Evolutionary conservation across 192 early-diverging fungal species (phyloP).

Genomic region (Umbelopsis vinacea): DNA sequence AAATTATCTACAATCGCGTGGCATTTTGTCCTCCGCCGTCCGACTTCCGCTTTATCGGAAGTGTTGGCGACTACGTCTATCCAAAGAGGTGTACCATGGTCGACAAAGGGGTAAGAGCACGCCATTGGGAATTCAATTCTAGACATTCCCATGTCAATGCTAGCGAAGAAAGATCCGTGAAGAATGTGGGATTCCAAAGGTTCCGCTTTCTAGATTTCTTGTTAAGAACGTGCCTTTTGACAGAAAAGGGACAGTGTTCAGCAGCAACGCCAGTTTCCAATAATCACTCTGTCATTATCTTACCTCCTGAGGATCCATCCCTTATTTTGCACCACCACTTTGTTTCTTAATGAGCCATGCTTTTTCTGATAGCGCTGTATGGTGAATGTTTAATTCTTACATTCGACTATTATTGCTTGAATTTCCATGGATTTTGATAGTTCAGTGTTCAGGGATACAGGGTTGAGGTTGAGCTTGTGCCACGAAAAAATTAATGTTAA

Average conservation of each 20-base stretch:
- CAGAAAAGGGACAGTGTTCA: constrained; percentile 25
- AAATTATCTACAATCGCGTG: background rate
- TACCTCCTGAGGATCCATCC: constrained; percentile 9
- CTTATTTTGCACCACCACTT: background rate
- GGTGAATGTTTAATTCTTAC: background rate
- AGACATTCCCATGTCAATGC: constrained; percentile 6
- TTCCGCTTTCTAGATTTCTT: background rate
- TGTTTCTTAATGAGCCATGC: background rate
- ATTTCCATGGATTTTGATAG: too few species aligned
- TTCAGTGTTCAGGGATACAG: background rate
- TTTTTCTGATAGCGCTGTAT: background rate
- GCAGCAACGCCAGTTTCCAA: background rate
- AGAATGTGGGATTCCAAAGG: background rate
- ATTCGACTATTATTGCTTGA: too few species aligned
- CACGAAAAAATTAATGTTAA: background rate
- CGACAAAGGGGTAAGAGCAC: background rate
- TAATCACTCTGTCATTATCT: background rate
- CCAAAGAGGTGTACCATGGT: background rate
- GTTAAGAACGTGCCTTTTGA: constrained; percentile 7
- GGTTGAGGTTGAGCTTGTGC: background rate
- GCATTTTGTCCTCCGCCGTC: background rate
- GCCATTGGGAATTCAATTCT: background rate
- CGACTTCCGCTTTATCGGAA: background rate
- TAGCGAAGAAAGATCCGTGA: background rate
- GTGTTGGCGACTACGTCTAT: background rate